Evolutionary conservation across 208 protist species (phyloP).

Genomic region (Trypanosoma congolense): DNA sequence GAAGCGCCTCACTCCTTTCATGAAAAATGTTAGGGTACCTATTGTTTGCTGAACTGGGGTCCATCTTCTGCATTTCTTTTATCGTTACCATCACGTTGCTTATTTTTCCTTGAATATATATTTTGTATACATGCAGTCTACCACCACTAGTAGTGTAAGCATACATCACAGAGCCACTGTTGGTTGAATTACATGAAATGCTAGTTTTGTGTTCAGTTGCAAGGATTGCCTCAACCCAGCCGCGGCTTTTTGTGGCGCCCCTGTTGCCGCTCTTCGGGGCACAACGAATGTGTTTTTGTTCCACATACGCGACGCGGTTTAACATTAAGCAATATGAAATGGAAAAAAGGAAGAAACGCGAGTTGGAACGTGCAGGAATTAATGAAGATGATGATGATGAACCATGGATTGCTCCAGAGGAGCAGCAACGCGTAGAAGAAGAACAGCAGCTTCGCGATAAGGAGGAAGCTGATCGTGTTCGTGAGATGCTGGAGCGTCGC

Average conservation of each 20-base stretch:
- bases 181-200: too few species aligned
- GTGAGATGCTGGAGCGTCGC: conserved; percentile 48
- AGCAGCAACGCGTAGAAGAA: conserved; percentile 69
- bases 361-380: conserved; percentile 69
- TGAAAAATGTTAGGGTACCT: too few species aligned
- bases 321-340: conserved; percentile 72
- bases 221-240: not conserved
- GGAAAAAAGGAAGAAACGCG: conserved; percentile 62
- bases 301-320: conserved; percentile 41
- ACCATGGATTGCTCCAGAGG: conserved; percentile 67
- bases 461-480: conserved; percentile 51
- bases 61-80: too few species aligned
- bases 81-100: too few species aligned
- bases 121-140: too few species aligned
- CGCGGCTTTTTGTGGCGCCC: not conserved
- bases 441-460: conserved; percentile 37
- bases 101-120: too few species aligned
- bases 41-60: too few species aligned
- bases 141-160: too few species aligned
- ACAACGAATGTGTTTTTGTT: conserved; percentile 12
- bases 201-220: not conserved
- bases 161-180: too few species aligned
- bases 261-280: not conserved
- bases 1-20: too few species aligned
- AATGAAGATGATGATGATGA: conserved; percentile 45